Evolutionary conservation across 106 monocot genomes (phyloP), one percentile per base, ranked within the genome.

Genomic region (Phalaenopsis aphrodite): DNA sequence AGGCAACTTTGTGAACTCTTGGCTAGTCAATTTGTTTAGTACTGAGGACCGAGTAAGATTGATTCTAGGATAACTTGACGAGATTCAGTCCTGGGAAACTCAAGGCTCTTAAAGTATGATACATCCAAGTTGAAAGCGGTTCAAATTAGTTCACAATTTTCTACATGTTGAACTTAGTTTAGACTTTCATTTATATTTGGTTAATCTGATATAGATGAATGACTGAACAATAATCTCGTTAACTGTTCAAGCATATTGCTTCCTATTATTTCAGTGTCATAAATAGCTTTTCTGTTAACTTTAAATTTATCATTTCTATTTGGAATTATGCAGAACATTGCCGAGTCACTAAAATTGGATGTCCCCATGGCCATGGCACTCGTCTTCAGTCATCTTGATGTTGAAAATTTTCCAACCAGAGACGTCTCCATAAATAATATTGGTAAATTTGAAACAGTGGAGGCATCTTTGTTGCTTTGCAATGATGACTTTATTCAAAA

Each of bases 351-450:
- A 52, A 91, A 85, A 74, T 38, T 91, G 78, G 89, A 99, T 93
- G 87, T 80, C 78, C 87, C 99, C 1, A 91, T 93, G 95, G 99
- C 93, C 71, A 90, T 93, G 99, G 93, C 93, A 77, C 87, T 99
- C 64, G 91, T 93, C 75, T 91, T 95, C 82, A 90, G 95, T 72
- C 90, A 88, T 58, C 85, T 99, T 43, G 85, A 83, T 55, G 86
- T 84, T 86, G 89, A 93, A 5, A 78, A 81, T 43, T 95, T 93
- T 69, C 89, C 87, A 81, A 99, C 99, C 30, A 85, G 99, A 78
- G 88, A 99, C n/a, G 79, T 84, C 55, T 91, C 91, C 18, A 87
- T 99, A 46, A 77, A 72, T 82, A 85, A 90, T 80, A 71, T 95
- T 81, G 84, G 86, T 74, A 91, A 86, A 85, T 99, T 91, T 82